A percentile compares a stretch with the other conserved stretches of the same genome.
These are phyloP conservation scores for Nemophila menziesii DNA, from an alignment of 257 asterid species.

Conservation along the genomic window DNA sequence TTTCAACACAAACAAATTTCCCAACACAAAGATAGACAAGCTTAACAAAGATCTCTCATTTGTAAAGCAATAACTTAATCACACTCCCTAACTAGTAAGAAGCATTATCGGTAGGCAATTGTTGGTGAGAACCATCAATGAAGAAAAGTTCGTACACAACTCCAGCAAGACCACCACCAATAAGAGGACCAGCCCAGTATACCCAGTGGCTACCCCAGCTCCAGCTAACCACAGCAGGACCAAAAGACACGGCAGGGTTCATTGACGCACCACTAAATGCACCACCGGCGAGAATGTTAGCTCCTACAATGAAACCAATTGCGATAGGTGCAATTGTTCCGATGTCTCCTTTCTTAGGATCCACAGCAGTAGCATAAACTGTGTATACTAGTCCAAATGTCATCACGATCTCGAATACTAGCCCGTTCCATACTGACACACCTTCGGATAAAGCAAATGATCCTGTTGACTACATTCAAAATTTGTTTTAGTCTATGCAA, in stretches of 20 bases:
- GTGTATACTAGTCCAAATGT: constrained; percentile 17
- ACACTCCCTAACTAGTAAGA: no score
- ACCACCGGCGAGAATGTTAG: constrained; percentile 16
- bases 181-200: constrained; percentile 15
- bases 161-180: constrained; percentile 16
- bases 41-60: background rate
- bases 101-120: background rate
- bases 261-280: constrained; percentile 15
- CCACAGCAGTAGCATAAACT: constrained; percentile 13
- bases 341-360: constrained; percentile 13
- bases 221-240: constrained; percentile 6
- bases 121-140: constrained; percentile 5
- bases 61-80: background rate
- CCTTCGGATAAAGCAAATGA: constrained; percentile 15
- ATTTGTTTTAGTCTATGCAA: no score
- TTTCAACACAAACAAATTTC: background rate
- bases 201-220: constrained; percentile 7
- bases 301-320: constrained; percentile 19
- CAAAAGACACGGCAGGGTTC: constrained; percentile 18
- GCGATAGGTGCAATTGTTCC: constrained; percentile 15
- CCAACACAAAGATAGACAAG: background rate
- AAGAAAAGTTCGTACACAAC: constrained; percentile 9
- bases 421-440: constrained; percentile 22
- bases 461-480: constrained; percentile 15
- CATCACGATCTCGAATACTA: constrained; percentile 11